A percentile compares a stretch with the other conserved stretches of the same genome.
Evolutionary conservation across 148 eudicot genomes (phyloP).

Genomic region (Chenopodium formosanum): DNA sequence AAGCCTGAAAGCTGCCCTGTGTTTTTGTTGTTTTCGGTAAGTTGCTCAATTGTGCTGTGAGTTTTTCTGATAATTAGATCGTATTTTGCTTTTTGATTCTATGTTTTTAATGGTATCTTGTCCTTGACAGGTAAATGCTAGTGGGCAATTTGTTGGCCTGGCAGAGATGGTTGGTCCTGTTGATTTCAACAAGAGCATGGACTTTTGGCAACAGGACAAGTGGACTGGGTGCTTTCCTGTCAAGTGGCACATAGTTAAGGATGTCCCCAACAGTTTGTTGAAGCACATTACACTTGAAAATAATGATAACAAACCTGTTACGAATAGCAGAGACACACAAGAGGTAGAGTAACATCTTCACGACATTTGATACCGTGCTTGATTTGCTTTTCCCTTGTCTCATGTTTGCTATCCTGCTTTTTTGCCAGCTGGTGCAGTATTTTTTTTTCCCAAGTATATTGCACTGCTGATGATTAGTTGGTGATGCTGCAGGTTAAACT

Average conservation of each 20-base stretch:
- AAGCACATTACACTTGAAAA: constrained; percentile 48
- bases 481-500: constrained; percentile 44
- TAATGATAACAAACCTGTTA: constrained; percentile 55
- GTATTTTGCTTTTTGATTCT: not conserved
- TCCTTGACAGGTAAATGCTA: constrained; percentile 41
- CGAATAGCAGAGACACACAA: constrained; percentile 56
- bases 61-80: not conserved
- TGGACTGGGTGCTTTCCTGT: constrained; percentile 54
- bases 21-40: constrained; percentile 48
- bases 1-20: constrained; percentile 46
- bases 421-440: not conserved
- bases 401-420: not conserved
- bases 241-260: constrained; percentile 59
- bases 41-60: not conserved
- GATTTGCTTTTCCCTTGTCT: not conserved
- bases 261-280: constrained; percentile 48
- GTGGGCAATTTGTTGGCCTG: constrained; percentile 54
- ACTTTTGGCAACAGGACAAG: constrained; percentile 58
- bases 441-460: not conserved
- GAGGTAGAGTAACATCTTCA: constrained; percentile 27
- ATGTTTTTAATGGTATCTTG: not conserved
- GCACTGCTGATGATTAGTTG: not conserved
- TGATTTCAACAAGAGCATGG: constrained; percentile 45
- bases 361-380: not conserved
- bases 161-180: constrained; percentile 50